phyloP scores from a whole-genome alignment of 108 stramenopile genomes.

The Fistulifera solaris region DNA sequence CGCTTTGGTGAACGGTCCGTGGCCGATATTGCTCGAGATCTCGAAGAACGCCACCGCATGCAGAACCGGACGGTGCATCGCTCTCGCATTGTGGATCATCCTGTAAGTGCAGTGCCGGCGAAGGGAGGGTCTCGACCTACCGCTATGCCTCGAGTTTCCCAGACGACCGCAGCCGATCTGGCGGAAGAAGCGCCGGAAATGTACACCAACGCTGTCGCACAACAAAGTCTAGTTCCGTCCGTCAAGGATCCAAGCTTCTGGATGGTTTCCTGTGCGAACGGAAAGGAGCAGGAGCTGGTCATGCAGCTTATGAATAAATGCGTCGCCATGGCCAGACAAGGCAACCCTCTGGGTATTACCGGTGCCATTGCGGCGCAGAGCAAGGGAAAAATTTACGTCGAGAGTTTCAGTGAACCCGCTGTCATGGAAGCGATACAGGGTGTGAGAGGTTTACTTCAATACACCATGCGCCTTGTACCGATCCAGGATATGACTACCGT shows the following conservation, averaged over 20 bases:
- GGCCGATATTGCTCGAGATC: conserved; percentile 66
- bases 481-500: conserved; percentile 95
- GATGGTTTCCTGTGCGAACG: conserved; percentile 85
- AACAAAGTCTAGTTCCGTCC: conserved; percentile 86
- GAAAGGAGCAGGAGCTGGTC: conserved; percentile 85
- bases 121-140: not conserved
- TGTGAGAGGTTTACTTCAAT: conserved; percentile 73
- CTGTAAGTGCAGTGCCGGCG: not conserved
- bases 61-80: conserved; percentile 43
- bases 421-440: conserved; percentile 88
- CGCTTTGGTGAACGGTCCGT: conserved; percentile 29
- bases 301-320: conserved; percentile 95
- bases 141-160: not conserved
- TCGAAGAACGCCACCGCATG: conserved; percentile 80
- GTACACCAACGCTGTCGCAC: conserved; percentile 60
- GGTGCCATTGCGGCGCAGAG: conserved; percentile 81
- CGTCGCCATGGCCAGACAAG: conserved; percentile 66
- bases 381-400: conserved; percentile 89
- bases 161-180: not conserved
- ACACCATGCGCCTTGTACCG: conserved; percentile 80
- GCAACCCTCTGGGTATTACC: conserved; percentile 75
- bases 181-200: conserved; percentile 36
- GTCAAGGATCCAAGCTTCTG: conserved; percentile 91
- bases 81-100: conserved; percentile 1
- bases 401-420: conserved; percentile 85